Conservation (phyloP, 495 filamentous ascomycete species). For the Xylaria bambusicola region DNA sequence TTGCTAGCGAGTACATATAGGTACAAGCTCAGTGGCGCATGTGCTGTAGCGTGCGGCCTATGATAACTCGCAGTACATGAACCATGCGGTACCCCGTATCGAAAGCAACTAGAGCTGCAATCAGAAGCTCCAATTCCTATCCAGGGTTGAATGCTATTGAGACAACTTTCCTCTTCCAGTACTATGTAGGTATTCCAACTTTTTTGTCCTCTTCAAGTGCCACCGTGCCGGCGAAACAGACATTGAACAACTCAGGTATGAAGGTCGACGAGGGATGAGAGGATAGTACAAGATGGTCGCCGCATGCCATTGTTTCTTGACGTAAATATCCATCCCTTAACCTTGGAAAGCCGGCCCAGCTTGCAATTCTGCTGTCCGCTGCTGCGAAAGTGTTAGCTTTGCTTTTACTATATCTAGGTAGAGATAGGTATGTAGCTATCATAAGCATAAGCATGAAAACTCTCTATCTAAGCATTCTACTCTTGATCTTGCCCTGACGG, state of each 20-base stretch:
- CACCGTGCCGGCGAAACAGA: background rate
- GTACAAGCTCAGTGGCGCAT: too few relatives aligned
- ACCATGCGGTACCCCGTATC: background rate
- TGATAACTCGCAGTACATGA: background rate
- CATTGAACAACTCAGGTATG: background rate
- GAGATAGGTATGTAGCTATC: conserved; percentile 1
- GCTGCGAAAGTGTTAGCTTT: conserved; percentile 2
- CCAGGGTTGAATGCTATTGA: too few relatives aligned
- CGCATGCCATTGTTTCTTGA: conserved; percentile 2
- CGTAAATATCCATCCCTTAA: conserved; percentile 8
- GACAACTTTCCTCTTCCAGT: too few relatives aligned
- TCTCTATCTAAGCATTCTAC: too few relatives aligned
- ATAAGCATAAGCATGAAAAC: background rate
- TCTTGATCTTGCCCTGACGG: background rate
- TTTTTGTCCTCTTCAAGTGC: background rate
- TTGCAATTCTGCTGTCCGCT: conserved; percentile 4
- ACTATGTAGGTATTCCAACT: too few relatives aligned
- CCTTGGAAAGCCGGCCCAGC: background rate
- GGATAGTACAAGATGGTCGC: conserved; percentile 4
- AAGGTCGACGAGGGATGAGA: conserved; percentile 5
- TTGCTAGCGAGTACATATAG: too few relatives aligned
- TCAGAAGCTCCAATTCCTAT: background rate
- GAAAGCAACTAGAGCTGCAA: background rate
- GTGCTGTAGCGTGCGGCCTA: too few relatives aligned
- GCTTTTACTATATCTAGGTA: conserved; percentile 3